Conservation (phyloP, 352 stramenopile genomes). For the Pythium aquatile region DNA sequence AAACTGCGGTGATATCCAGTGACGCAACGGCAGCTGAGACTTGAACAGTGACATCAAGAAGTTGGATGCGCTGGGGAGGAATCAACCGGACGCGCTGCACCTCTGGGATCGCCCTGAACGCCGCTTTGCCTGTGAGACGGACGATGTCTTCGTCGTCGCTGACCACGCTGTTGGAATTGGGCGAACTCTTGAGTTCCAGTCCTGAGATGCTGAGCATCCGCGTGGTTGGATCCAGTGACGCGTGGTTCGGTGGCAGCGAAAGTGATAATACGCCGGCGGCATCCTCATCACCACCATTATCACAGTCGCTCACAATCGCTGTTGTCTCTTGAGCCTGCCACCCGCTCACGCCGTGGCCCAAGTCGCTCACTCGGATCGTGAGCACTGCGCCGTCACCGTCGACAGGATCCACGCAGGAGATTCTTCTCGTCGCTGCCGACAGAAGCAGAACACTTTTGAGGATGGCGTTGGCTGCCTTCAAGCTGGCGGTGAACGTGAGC, state of each 20-base stretch:
- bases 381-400: not conserved
- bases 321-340: not conserved
- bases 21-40: not conserved
- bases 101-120: conserved; percentile 18
- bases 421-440: not conserved
- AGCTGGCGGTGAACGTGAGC: not conserved
- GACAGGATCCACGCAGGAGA: not conserved
- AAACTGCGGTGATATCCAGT: not conserved
- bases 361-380: conserved; percentile 14
- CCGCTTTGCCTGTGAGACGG: conserved; percentile 6
- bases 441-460: conserved; percentile 4
- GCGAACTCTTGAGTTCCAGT: not conserved
- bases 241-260: conserved; percentile 2
- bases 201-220: conserved; percentile 8
- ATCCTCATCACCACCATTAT: not conserved
- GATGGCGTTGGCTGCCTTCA: conserved; percentile 6
- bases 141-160: conserved; percentile 2
- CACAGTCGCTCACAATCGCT: not conserved
- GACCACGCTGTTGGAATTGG: not conserved
- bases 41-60: conserved; percentile 16
- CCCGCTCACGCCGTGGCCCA: conserved; percentile 1
- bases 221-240: not conserved
- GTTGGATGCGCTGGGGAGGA: conserved; percentile 13
- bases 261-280: not conserved
- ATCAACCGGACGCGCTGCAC: conserved; percentile 25